These are phyloP conservation scores for Candida ovalis DNA, from an alignment of 805 yeast genomes.

Conservation along the genomic window DNA sequence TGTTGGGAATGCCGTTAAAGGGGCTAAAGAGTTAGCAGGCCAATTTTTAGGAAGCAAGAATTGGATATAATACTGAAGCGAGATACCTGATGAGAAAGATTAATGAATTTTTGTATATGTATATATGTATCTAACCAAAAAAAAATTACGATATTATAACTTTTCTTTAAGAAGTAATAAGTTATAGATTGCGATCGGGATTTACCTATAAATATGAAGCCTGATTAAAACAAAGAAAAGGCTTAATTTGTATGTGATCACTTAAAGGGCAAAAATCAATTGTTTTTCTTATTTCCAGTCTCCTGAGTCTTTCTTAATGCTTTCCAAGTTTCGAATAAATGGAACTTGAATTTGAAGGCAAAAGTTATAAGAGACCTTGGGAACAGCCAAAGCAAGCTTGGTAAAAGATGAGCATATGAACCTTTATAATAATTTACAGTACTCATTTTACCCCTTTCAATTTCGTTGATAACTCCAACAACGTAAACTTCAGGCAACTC, in stretches of 20 bases:
- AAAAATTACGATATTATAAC: background rate
- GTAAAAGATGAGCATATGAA: constrained; percentile 16
- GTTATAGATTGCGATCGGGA: background rate
- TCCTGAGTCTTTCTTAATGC: constrained; percentile 21
- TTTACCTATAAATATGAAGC: background rate
- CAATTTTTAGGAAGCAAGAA: constrained; percentile 2
- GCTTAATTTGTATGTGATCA: background rate
- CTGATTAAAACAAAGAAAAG: too few relatives aligned
- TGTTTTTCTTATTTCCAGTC: background rate
- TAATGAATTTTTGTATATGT: background rate
- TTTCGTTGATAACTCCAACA: constrained; percentile 46
- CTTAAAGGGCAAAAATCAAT: background rate
- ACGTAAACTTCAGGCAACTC: constrained; percentile 60
- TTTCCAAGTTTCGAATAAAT: constrained; percentile 32
- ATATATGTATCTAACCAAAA: background rate
- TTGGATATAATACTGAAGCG: constrained; percentile 1
- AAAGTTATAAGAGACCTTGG: constrained; percentile 25
- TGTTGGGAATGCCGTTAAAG: constrained; percentile 12
- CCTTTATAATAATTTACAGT: constrained; percentile 59
- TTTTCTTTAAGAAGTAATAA: too few relatives aligned
- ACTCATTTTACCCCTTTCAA: constrained; percentile 33
- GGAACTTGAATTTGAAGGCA: constrained; percentile 30
- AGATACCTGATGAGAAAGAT: background rate
- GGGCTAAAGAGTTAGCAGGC: constrained; percentile 5
- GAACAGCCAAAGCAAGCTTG: constrained; percentile 26